Evolutionary conservation across 441 rosid species (phyloP).

Genomic region (Pelargonium fulgidum): DNA sequence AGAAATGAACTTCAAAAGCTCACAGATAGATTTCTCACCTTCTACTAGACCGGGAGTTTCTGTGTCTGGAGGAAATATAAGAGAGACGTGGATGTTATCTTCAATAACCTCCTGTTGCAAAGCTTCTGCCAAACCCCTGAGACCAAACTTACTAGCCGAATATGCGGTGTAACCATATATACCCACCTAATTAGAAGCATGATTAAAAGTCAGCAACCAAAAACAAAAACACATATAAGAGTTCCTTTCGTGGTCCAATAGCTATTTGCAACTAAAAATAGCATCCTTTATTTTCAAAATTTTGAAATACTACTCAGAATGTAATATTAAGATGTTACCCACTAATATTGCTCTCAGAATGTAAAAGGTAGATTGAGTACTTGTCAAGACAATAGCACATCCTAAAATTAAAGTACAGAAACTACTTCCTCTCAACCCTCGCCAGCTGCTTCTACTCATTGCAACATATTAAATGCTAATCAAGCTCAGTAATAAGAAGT

Average conservation of each 20-base stretch:
- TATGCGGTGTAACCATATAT: slow-evolving; percentile 94
- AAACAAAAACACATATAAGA: background rate
- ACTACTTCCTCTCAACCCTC: too few relatives aligned
- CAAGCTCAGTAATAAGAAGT: too few relatives aligned
- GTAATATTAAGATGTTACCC: background rate
- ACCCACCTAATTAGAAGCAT: slow-evolving; percentile 51
- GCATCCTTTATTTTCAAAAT: background rate
- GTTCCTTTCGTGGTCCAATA: background rate
- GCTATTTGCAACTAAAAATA: background rate
- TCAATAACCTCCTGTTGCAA: slow-evolving; percentile 86
- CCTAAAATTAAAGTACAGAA: background rate
- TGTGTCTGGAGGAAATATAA: slow-evolving; percentile 74
- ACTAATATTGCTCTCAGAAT: background rate
- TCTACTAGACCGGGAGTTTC: slow-evolving; percentile 74
- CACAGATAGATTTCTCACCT: slow-evolving; percentile 36
- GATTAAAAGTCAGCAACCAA: slow-evolving; percentile 9
- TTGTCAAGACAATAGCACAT: background rate
- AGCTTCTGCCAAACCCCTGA: slow-evolving; percentile 86
- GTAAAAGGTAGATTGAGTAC: background rate
- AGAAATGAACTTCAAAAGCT: background rate
- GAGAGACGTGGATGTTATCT: slow-evolving; percentile 69
- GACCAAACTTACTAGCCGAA: slow-evolving; percentile 84
- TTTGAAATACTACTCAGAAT: background rate
- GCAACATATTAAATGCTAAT: too few relatives aligned
- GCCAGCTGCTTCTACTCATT: too few relatives aligned